These are phyloP conservation scores for Pyrus communis DNA, from an alignment of 306 rosid genomes.

Conservation along the genomic window DNA sequence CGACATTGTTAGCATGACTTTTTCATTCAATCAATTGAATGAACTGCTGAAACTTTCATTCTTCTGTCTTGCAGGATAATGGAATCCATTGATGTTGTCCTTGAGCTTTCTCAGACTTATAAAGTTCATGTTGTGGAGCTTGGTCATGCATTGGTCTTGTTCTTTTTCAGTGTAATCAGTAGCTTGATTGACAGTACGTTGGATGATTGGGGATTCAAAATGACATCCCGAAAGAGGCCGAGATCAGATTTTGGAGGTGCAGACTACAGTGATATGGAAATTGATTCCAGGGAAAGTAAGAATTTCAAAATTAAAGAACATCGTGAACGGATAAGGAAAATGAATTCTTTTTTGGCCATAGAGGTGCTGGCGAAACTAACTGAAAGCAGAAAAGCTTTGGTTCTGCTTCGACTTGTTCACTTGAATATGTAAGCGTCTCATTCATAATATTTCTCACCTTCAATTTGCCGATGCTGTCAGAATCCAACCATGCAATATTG, in stretches of 20 bases:
- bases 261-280: conserved; percentile 24
- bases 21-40: not conserved
- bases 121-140: conserved; percentile 37
- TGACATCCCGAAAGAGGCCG: conserved; percentile 25
- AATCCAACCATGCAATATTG: not conserved
- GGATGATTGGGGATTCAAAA: conserved; percentile 51
- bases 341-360: conserved; percentile 45
- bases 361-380: conserved; percentile 62
- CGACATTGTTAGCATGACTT: not conserved
- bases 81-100: conserved; percentile 39
- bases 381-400: conserved; percentile 51
- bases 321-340: conserved; percentile 40
- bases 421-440: conserved; percentile 49
- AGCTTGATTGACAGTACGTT: conserved; percentile 50
- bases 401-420: conserved; percentile 59
- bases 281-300: conserved; percentile 29
- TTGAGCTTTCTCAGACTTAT: conserved; percentile 51
- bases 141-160: conserved; percentile 56
- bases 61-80: conserved; percentile 45
- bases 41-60: conserved; percentile 7
- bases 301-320: conserved; percentile 22
- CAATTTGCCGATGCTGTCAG: not conserved
- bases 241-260: conserved; percentile 25
- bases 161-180: conserved; percentile 36
- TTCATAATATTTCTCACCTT: conserved; percentile 5